Base-by-base conservation (phyloP, 768 basidiomycete species). In the Pulveroboletus sp. region DNA sequence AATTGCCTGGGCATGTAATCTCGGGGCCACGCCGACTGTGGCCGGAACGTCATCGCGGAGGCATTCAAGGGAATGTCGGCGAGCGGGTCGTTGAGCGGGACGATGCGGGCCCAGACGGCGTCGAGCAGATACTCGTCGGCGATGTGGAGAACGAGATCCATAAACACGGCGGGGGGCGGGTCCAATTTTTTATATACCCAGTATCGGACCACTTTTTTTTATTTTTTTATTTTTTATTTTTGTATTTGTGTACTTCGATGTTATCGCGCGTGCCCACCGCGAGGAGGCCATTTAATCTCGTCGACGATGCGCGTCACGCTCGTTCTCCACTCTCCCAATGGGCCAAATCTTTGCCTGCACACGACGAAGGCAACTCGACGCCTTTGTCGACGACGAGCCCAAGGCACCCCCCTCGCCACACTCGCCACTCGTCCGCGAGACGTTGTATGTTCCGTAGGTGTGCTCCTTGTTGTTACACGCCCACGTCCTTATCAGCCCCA, bases 1-100 rank as follows among this genome's bases (percentile, higher is more conserved):
- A 87, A 45, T 63, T 95, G 93, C 34, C 94, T 81, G 5, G 80
- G 85, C 8, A 94, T 58, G 61, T 90, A 85, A 58, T 93, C 85
- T 34, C 94, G 80, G 0, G 92, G 82, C 91, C 91, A 93, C 33
- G 87, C 88, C 5, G 88, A 90, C 33, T 78, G 60, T 37, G 74
- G 62, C 21, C 47, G 49, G 27, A 73, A 55, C 12, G 75, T 29
- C 40, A 68, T 58, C 37, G 74, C 60, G 9, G 76, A 69, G 38
- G 67, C 69, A 47, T 80, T 80, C 31, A 25, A 35, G n/a, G 35
- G 57, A 2, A 52, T 13, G 14, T 68, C 64, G 57, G 75, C 75
- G n/a, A 77, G 72, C 25, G 74, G 73, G 53, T 61, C 56, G 34
- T 49, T 48, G 51, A 80, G 68, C 3, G 93, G 94, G 41, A 93